Base-by-base conservation (phyloP, 306 rosid species). In the Vicia faba region DNA sequence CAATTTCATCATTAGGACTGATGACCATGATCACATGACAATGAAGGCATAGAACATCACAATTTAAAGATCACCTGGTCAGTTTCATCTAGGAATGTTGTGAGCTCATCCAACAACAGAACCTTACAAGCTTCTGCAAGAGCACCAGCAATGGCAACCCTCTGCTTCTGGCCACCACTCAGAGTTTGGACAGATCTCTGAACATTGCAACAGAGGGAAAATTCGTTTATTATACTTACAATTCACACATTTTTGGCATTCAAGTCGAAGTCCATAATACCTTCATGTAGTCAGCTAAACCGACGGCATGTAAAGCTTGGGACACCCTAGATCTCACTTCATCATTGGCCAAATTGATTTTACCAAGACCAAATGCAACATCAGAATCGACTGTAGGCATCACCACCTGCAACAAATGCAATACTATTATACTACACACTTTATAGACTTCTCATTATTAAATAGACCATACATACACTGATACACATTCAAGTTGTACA, bases 131-230 rank as follows among this genome's bases (percentile, higher is more conserved):
- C 84, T 84, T 90, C 96, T 51, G 95, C 96, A 49, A 90, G 81
- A 82, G 95, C 95, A 77, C 95, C 95, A 11, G 96, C 96, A 64
- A 87, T 87, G 72, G 95, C 96, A 65, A 90, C 88, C 76, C 96
- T 87, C 77, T 90, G 95, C 75, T 90, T 90, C 85, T 90, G 96
- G 77, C 96, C 95, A 48, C 96, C 95, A 62, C 96, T 90, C 13
- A 90, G 85, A 46, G 92, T 85, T 80, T 90, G 96, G 64, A 87
- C 95, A 55, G 96, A 85, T 82, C 96, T 80, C 96, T 90, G 77
- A 71, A 23, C 49, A 79, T 64, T 66, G 61, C 49, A 71, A 68
- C 39, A 71, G 43, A 71, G 68, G 45, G 55, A 25, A 71, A 56
- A 39, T 40, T 50, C 64, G 50, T 51, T 64, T 33, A 61, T 23